Conservation (phyloP, 2,329 filamentous ascomycete genomes). For the Fusarium decemcellulare region DNA sequence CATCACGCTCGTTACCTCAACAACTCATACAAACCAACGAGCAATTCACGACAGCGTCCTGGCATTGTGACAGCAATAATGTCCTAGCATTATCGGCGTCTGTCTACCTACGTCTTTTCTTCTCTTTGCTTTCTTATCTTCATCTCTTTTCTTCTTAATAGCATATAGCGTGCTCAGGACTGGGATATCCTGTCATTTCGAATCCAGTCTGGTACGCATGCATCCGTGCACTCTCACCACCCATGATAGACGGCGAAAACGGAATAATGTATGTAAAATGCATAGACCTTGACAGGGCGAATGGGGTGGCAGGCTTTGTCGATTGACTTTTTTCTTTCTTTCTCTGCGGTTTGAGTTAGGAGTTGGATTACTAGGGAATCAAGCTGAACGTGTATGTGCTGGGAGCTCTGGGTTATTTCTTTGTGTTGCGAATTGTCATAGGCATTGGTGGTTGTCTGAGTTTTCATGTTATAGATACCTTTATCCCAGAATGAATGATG, state of each 20-base stretch:
- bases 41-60: slow-evolving; percentile 26
- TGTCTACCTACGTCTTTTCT: slow-evolving; percentile 8
- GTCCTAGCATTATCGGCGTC: slow-evolving; percentile 12
- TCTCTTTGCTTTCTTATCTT: slow-evolving; percentile 20
- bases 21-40: slow-evolving; percentile 2
- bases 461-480: slow-evolving; percentile 38
- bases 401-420: slow-evolving; percentile 1
- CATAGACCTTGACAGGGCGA: slow-evolving; percentile 37
- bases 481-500: slow-evolving; percentile 40
- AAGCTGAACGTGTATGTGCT: slow-evolving; percentile 1
- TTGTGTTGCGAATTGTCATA: neutral
- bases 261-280: slow-evolving; percentile 32
- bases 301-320: slow-evolving; percentile 3
- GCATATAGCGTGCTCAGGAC: slow-evolving; percentile 31
- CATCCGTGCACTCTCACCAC: slow-evolving; percentile 15
- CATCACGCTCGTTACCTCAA: neutral
- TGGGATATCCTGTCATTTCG: slow-evolving; percentile 32
- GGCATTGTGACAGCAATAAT: slow-evolving; percentile 24
- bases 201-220: slow-evolving; percentile 23
- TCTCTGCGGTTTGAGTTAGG: slow-evolving; percentile 18
- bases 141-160: slow-evolving; percentile 2
- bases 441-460: slow-evolving; percentile 12
- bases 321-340: neutral
- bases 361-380: slow-evolving; percentile 27
- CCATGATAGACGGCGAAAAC: slow-evolving; percentile 44